Percentiles rank a stretch among this genome's conserved stretches.
phyloP scores from a whole-genome alignment of 2,329 filamentous ascomycete species.

The Beauveria pseudobassiana region DNA sequence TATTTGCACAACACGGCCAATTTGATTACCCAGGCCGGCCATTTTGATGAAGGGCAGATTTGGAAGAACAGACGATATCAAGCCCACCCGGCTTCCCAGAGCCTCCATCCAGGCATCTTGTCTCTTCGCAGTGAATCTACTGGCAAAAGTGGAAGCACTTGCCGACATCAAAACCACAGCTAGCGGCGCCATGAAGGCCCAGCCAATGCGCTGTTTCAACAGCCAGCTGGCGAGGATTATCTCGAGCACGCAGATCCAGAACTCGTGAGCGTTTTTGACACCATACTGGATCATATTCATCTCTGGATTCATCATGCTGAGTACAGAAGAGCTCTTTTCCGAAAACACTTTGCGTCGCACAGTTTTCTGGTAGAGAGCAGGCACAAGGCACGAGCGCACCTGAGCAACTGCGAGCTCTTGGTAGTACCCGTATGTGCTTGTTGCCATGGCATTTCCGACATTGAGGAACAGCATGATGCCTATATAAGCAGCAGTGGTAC shows the following conservation, averaged over 20 bases:
- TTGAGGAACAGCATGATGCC: background rate
- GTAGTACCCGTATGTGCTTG: conserved; percentile 2
- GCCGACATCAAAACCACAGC: conserved; percentile 18
- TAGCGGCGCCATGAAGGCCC: conserved; percentile 24
- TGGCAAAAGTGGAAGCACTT: conserved; percentile 13
- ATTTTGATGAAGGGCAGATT: conserved; percentile 22
- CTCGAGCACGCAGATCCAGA: conserved; percentile 26
- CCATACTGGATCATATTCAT: conserved; percentile 5
- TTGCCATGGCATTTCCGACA: conserved; percentile 1
- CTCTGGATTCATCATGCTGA: conserved; percentile 4
- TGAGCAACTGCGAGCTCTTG: background rate
- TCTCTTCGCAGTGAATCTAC: conserved; percentile 16
- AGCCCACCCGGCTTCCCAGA: conserved; percentile 20
- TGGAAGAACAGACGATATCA: conserved; percentile 17
- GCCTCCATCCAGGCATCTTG: conserved; percentile 22
- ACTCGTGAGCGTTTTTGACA: conserved; percentile 20
- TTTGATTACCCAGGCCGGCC: conserved; percentile 22
- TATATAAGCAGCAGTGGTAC: background rate
- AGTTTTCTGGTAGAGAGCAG: conserved; percentile 4
- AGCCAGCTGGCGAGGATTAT: conserved; percentile 26
- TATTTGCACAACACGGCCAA: background rate
- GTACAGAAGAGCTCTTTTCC: background rate
- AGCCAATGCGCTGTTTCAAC: conserved; percentile 23
- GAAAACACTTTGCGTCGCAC: background rate
- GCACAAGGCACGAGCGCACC: conserved; percentile 2